A percentile compares a stretch with the other conserved stretches of the same genome.
These are phyloP conservation scores for Pseudohalonectria lignicola DNA, from an alignment of 2,329 filamentous ascomycete genomes.

Conservation along the genomic window DNA sequence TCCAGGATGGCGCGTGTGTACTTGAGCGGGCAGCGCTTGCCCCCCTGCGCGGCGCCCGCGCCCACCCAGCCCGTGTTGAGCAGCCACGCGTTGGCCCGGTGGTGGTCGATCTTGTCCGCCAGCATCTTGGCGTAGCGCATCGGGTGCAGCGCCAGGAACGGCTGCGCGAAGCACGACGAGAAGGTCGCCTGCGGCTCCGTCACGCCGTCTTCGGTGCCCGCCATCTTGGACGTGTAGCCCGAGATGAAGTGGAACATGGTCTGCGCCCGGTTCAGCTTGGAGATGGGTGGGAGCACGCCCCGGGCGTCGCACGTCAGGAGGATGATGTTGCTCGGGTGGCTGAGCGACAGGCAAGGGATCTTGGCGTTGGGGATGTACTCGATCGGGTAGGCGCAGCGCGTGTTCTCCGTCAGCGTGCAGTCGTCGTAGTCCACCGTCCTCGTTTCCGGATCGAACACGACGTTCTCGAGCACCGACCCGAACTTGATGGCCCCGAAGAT, in stretches of 20 bases:
- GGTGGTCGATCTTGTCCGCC: conserved; percentile 90
- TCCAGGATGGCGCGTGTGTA: conserved; percentile 98
- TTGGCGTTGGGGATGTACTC: conserved; percentile 99
- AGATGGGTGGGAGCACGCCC: conserved; percentile 94
- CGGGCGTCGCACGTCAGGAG: conserved; percentile 96
- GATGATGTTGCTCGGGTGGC: conserved; percentile 94
- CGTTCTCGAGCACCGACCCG: conserved; percentile 95
- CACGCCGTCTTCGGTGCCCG: conserved; percentile 92
- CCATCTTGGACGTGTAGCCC: conserved; percentile 99
- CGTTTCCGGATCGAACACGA: conserved; percentile 87
- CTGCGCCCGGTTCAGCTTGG: conserved; percentile 86
- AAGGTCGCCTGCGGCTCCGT: conserved; percentile 97
- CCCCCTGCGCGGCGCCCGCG: conserved; percentile 79
- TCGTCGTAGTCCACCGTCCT: conserved; percentile 95
- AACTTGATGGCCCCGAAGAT: conserved; percentile 94
- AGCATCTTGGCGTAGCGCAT: conserved; percentile 99
- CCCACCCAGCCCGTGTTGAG: conserved; percentile 98
- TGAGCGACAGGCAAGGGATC: conserved; percentile 82
- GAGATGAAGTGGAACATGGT: conserved; percentile 99
- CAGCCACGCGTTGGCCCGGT: conserved; percentile 95
- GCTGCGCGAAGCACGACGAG: conserved; percentile 98
- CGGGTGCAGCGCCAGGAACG: conserved; percentile 95
- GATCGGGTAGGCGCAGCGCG: conserved; percentile 92
- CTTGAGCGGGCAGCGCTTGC: conserved; percentile 95
- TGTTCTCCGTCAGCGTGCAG: conserved; percentile 92